Evolutionary conservation across 345 rosid species (phyloP).

Genomic region (Boechera divaricarpa): DNA sequence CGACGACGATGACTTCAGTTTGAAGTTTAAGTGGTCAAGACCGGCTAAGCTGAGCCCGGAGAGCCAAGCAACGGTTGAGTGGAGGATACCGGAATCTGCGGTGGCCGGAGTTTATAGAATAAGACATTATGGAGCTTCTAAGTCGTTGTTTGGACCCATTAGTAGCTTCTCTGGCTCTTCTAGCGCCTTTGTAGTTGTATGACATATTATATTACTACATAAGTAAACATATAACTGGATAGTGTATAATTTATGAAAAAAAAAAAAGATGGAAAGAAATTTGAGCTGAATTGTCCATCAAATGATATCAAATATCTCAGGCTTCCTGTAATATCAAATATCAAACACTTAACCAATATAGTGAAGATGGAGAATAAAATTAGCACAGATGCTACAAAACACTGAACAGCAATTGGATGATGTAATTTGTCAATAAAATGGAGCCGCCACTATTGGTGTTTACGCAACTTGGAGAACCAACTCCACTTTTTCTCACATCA

Average conservation of each 20-base stretch:
- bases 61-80: slow-evolving; percentile 73
- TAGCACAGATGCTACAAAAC: background rate
- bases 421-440: background rate
- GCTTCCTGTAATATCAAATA: too few relatives aligned
- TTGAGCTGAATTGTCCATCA: background rate
- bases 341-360: too few relatives aligned
- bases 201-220: background rate
- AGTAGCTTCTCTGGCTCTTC: slow-evolving; percentile 81
- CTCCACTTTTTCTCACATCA: slow-evolving; percentile 27
- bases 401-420: background rate
- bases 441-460: slow-evolving; percentile 3
- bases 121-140: slow-evolving; percentile 86
- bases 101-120: slow-evolving; percentile 72
- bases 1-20: slow-evolving; percentile 88
- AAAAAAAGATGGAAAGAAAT: background rate
- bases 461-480: slow-evolving; percentile 18
- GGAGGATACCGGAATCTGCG: slow-evolving; percentile 72
- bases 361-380: background rate
- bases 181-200: slow-evolving; percentile 75
- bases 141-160: slow-evolving; percentile 63
- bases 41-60: slow-evolving; percentile 63
- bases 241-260: background rate
- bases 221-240: background rate
- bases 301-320: background rate
- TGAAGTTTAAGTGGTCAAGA: slow-evolving; percentile 85